Percentiles rank a stretch among this genome's conserved stretches.
Conservation (phyloP, 2,329 filamentous ascomycete species). For the Fusarium sp. region DNA sequence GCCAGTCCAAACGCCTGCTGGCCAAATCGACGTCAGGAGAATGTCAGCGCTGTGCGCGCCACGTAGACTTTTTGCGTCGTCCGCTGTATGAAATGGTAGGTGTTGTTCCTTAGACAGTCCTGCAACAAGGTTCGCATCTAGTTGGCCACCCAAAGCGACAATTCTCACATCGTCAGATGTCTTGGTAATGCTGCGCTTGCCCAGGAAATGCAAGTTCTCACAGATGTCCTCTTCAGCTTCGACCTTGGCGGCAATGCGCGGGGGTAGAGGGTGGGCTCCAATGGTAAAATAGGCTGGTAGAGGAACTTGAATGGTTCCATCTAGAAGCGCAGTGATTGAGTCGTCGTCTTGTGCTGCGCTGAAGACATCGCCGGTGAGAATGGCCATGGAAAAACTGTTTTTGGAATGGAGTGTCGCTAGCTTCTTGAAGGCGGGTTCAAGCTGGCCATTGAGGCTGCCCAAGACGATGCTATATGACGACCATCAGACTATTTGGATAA, state of each 20-base stretch:
- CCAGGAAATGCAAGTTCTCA: slow-evolving; percentile 90
- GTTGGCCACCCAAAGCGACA: slow-evolving; percentile 82
- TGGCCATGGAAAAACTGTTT: slow-evolving; percentile 86
- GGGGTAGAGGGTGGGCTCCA: slow-evolving; percentile 77
- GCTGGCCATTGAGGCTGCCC: slow-evolving; percentile 83
- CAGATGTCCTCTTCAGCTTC: slow-evolving; percentile 81
- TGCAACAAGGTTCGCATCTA: slow-evolving; percentile 70
- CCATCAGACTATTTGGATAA: slow-evolving; percentile 10
- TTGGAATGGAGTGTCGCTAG: slow-evolving; percentile 83
- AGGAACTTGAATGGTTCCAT: slow-evolving; percentile 78
- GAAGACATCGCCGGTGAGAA: slow-evolving; percentile 88
- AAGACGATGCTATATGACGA: slow-evolving; percentile 73
- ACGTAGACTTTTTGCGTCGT: slow-evolving; percentile 79
- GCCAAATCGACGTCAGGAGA: slow-evolving; percentile 88
- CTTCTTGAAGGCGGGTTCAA: slow-evolving; percentile 82
- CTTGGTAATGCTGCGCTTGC: slow-evolving; percentile 87
- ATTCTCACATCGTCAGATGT: slow-evolving; percentile 91
- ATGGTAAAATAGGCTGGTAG: slow-evolving; percentile 93
- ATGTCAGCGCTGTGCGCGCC: slow-evolving; percentile 87
- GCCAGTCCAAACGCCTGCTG: slow-evolving; percentile 74
- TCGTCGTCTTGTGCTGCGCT: slow-evolving; percentile 68
- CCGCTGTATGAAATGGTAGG: slow-evolving; percentile 79
- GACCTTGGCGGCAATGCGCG: slow-evolving; percentile 76
- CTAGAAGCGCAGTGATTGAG: slow-evolving; percentile 71
- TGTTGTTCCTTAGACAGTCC: slow-evolving; percentile 78